phyloP scores from a whole-genome alignment of 352 stramenopile species.

The Pelagophyceae sp. region DNA sequence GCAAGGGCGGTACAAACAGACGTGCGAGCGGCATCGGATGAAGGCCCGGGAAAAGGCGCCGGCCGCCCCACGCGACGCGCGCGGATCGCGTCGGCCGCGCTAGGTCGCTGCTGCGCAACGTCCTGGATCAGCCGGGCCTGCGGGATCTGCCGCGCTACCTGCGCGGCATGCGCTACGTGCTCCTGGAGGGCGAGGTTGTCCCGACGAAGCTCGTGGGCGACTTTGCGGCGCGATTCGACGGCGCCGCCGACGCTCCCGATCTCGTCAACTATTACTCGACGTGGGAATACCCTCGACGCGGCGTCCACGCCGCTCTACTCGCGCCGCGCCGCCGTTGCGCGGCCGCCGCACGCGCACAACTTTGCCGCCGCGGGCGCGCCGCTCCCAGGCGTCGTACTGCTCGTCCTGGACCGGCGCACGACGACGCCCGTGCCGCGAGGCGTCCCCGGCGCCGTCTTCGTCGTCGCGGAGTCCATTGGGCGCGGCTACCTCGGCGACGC shows the following conservation, averaged over 20 bases:
- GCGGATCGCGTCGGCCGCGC: too few species aligned
- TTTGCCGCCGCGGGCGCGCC: background rate
- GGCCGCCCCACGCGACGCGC: too few species aligned
- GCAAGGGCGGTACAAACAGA: too few species aligned
- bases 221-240: background rate
- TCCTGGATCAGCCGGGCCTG: conserved; percentile 6
- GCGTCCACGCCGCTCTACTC: background rate
- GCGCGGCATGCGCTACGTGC: background rate
- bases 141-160: background rate
- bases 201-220: background rate
- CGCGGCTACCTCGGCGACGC: conserved; percentile 15
- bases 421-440: background rate
- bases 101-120: background rate
- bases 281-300: conserved; percentile 13
- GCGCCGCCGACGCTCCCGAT: background rate
- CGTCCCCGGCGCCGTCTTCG: background rate
- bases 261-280: conserved; percentile 19
- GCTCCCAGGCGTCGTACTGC: background rate
- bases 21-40: too few species aligned
- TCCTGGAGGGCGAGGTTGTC: conserved; percentile 9
- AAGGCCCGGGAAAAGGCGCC: too few species aligned
- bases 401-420: background rate
- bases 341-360: background rate
- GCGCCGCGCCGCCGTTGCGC: background rate
- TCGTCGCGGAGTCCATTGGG: background rate